Percentiles rank a stretch among this genome's conserved stretches.
These are phyloP conservation scores for Zygosaccharomyces rouxii DNA, from an alignment of 805 yeast genomes.

Conservation along the genomic window DNA sequence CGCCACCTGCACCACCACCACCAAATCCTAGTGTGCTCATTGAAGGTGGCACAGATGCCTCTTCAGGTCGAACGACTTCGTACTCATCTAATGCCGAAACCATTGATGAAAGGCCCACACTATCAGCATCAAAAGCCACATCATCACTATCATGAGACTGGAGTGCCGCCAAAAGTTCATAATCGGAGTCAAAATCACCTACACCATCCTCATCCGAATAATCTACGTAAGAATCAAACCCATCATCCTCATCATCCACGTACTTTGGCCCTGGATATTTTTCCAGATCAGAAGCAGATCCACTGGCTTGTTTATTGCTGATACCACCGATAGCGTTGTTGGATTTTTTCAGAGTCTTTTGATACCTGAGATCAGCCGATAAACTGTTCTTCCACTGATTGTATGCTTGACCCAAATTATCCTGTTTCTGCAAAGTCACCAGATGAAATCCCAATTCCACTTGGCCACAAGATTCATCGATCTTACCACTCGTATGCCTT, in stretches of 20 bases:
- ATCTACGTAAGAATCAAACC: conserved; percentile 11
- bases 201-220: conserved; percentile 12
- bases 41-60: conserved; percentile 1
- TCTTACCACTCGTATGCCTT: conserved; percentile 11
- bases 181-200: conserved; percentile 11
- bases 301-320: neutral
- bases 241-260: conserved; percentile 12
- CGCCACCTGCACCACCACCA: conserved; percentile 8
- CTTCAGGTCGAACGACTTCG: conserved; percentile 22
- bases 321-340: neutral
- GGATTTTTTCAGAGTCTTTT: conserved; percentile 4
- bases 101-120: conserved; percentile 19
- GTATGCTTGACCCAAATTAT: conserved; percentile 22
- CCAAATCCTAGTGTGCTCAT: neutral
- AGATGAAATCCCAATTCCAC: conserved; percentile 24
- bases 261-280: neutral
- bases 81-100: conserved; percentile 32
- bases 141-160: conserved; percentile 13
- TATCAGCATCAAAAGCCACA: conserved; percentile 1
- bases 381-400: conserved; percentile 22
- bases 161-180: conserved; percentile 12
- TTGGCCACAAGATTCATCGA: conserved; percentile 20
- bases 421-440: conserved; percentile 15
- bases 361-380: conserved; percentile 8
- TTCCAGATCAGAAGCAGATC: conserved; percentile 3